phyloP scores from a whole-genome alignment of 352 stramenopile species.

The Phytopythium oedochilum region DNA sequence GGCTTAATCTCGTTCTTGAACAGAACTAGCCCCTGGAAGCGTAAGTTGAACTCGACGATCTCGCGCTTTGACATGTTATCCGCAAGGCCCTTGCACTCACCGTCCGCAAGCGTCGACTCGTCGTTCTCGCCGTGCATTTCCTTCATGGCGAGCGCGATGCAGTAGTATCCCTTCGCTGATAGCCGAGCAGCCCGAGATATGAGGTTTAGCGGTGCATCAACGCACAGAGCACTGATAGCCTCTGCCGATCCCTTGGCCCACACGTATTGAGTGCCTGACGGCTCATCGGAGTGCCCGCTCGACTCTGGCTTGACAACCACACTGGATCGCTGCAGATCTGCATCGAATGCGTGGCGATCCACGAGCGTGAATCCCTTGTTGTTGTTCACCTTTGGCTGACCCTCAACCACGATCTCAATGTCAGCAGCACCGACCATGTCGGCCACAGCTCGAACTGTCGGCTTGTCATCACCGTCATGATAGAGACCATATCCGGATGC shows the following conservation, averaged over 20 bases:
- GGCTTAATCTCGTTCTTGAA: constrained; percentile 76
- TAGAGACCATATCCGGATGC: not conserved
- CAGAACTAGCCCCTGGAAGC: constrained; percentile 56
- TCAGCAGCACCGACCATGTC: not conserved
- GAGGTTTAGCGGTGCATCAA: constrained; percentile 16
- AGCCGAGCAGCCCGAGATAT: constrained; percentile 15
- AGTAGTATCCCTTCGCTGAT: constrained; percentile 63
- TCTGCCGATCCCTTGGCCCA: constrained; percentile 39
- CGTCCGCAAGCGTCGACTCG: not conserved
- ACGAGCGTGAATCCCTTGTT: constrained; percentile 14
- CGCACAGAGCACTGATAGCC: constrained; percentile 7
- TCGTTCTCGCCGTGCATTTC: constrained; percentile 6
- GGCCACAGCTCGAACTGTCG: not conserved
- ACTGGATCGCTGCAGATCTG: constrained; percentile 30
- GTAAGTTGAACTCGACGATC: constrained; percentile 38
- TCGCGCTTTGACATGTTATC: constrained; percentile 13
- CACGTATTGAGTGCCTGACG: constrained; percentile 10
- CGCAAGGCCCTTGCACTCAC: not conserved
- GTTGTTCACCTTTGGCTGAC: not conserved
- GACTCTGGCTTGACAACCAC: constrained; percentile 17
- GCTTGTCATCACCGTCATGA: not conserved
- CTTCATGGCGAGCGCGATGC: constrained; percentile 36
- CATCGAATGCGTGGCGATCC: constrained; percentile 37
- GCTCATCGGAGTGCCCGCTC: not conserved
- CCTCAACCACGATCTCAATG: not conserved